Conservation (phyloP, 495 filamentous ascomycete species). For the Aspergillus nanangensis region DNA sequence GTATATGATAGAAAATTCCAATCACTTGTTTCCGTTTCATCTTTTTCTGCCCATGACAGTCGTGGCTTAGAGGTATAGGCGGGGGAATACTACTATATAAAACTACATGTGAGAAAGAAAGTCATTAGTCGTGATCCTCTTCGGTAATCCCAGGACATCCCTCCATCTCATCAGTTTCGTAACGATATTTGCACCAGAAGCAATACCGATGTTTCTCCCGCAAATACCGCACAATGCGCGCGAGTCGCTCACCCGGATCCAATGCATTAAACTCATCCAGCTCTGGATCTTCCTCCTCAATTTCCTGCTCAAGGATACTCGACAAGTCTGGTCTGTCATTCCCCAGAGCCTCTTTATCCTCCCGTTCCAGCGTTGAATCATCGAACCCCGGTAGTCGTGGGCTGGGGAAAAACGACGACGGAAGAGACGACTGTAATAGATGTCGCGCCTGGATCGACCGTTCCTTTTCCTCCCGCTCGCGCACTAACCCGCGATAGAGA, state of each 20-base stretch:
- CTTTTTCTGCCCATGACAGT: too few relatives aligned
- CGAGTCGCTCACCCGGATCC: slow-evolving; percentile 57
- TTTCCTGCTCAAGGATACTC: slow-evolving; percentile 55
- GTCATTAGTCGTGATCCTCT: slow-evolving; percentile 78
- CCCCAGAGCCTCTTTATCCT: slow-evolving; percentile 54
- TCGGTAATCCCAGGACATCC: slow-evolving; percentile 88
- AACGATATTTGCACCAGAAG: slow-evolving; percentile 92
- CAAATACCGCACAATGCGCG: slow-evolving; percentile 61
- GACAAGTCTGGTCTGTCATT: slow-evolving; percentile 29
- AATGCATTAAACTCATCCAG: slow-evolving; percentile 78
- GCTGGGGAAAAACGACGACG: slow-evolving; percentile 39
- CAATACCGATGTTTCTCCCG: slow-evolving; percentile 75
- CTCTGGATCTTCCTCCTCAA: slow-evolving; percentile 80
- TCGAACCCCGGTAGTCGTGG: slow-evolving; percentile 48
- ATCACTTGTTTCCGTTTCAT: too few relatives aligned
- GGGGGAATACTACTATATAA: neutral
- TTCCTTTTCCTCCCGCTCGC: slow-evolving; percentile 65
- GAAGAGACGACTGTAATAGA: slow-evolving; percentile 63
- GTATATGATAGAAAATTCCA: neutral
- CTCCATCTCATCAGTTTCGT: slow-evolving; percentile 66
- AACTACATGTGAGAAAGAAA: neutral
- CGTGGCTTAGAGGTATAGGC: too few relatives aligned
- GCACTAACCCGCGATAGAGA: slow-evolving; percentile 72
- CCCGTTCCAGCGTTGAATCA: slow-evolving; percentile 48
- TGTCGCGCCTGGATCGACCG: slow-evolving; percentile 61